Evolutionary conservation across 2,329 filamentous ascomycete species (phyloP).

Genomic region (Xylaria sp.): DNA sequence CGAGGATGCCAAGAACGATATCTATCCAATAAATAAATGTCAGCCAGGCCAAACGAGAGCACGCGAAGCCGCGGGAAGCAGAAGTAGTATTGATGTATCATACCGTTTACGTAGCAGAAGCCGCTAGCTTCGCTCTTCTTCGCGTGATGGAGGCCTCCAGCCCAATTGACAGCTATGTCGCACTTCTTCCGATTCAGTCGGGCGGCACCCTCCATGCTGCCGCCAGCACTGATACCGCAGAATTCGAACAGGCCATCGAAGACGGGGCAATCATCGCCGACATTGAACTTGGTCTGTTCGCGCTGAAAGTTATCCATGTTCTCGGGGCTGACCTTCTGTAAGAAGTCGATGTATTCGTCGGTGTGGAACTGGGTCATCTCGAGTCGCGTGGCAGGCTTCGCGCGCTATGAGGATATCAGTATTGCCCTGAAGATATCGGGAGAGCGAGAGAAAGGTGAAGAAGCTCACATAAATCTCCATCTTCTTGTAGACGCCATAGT

Average conservation of each 20-base stretch:
- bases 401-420: constrained; percentile 56
- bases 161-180: constrained; percentile 98
- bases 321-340: constrained; percentile 93
- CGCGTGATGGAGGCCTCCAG: constrained; percentile 92
- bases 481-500: constrained; percentile 92
- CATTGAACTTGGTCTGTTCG: constrained; percentile 92
- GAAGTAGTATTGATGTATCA: constrained; percentile 36
- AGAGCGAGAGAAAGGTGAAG: constrained; percentile 62
- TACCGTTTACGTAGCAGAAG: constrained; percentile 98
- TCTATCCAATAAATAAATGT: constrained; percentile 65
- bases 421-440: constrained; percentile 40
- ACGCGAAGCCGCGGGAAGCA: not conserved
- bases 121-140: constrained; percentile 96
- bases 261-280: constrained; percentile 94
- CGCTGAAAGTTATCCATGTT: constrained; percentile 95
- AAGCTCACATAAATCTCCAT: constrained; percentile 91
- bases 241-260: constrained; percentile 98
- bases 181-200: constrained; percentile 89
- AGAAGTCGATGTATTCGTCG: constrained; percentile 92
- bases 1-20: constrained; percentile 93
- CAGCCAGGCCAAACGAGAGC: constrained; percentile 35
- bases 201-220: constrained; percentile 89
- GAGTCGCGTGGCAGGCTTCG: constrained; percentile 83
- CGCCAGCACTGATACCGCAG: constrained; percentile 91
- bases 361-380: constrained; percentile 96